Conservation (phyloP, 768 basidiomycete species). For the Postia placenta region DNA sequence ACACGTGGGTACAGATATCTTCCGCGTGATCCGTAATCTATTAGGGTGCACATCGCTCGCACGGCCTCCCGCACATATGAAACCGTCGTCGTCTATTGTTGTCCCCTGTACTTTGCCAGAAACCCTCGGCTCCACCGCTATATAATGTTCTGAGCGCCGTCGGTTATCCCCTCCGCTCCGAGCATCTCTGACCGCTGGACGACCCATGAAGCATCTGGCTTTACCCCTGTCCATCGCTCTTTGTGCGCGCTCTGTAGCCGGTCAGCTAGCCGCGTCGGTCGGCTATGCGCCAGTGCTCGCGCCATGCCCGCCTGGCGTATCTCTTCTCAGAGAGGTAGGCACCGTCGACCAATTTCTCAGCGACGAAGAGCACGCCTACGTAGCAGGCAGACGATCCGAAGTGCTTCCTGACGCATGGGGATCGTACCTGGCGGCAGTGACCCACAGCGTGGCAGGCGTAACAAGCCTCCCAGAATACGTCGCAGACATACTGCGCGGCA, state of each 20-base stretch:
- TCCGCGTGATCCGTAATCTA: background rate
- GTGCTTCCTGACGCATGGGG: slow-evolving; percentile 36
- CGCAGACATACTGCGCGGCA: slow-evolving; percentile 21
- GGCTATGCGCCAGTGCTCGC: background rate
- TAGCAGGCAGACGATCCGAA: slow-evolving; percentile 25
- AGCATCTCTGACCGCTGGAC: background rate
- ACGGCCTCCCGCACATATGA: background rate
- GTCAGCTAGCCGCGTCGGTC: background rate
- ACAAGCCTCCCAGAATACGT: slow-evolving; percentile 29
- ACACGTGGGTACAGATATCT: background rate
- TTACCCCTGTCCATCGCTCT: background rate
- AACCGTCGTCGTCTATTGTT: no score
- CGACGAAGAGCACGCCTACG: slow-evolving; percentile 29
- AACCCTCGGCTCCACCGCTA: background rate
- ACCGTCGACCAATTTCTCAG: slow-evolving; percentile 28
- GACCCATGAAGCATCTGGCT: background rate
- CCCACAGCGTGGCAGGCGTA: slow-evolving; percentile 17
- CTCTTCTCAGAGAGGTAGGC: slow-evolving; percentile 16
- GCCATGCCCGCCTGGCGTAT: slow-evolving; percentile 10
- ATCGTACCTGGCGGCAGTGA: slow-evolving; percentile 32
- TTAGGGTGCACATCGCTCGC: background rate
- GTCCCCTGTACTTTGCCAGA: background rate
- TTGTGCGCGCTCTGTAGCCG: background rate
- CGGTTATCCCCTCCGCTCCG: background rate
- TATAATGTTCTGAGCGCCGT: background rate